Evolutionary conservation across 441 rosid species (phyloP), one percentile per base, ranked within the genome.

Genomic region (Adansonia rubrostipa): DNA sequence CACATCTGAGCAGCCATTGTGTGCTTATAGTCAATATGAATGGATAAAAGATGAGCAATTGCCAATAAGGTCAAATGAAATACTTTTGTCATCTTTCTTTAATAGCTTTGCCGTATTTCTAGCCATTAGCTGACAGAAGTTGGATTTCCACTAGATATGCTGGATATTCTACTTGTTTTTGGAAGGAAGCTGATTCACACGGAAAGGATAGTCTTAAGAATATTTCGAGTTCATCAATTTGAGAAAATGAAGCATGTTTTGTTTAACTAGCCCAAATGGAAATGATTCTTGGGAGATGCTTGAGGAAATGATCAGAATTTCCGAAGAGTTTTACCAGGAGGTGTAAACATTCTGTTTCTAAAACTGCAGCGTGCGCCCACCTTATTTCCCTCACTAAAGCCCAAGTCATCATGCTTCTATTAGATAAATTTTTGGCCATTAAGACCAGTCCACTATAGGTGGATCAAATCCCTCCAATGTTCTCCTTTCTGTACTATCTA

Each of bases 191-290:
- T 36, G 40, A 5, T 36, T 36, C 40, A 36, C 40, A 36, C 4
- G 40, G 40, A 36, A 36, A 36, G 40, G 40, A 36, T 36, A 36
- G 5, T 96, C 19, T 80, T 91, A 71, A 96, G 96, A 65, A 94
- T 94, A 73, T 93, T 91, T 86, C 87, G 95, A 71, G 93, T 90
- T 84, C 96, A 92, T 84, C 97, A 92, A 82, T 94, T 94, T 82
- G 97, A 92, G 87, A 91, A 92, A 80, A 89, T 94, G 73, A 97
- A 94, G 78, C 96, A 91, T 83, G 90, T 92, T 54, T 94, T 95
- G 95, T 85, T 73, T 94, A 75, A 90, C 98, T 11, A 78, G 92
- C 81, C 97, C 98, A n/a, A 91, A 83, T 77, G 94, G 87, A 45
- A 87, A 87, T 61, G 92, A 88, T 24, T 92, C 98, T 8, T 94